Percentiles rank a stretch among this genome's conserved stretches.
Conservation (phyloP, 768 basidiomycete genomes). For the Collybia sp. region DNA sequence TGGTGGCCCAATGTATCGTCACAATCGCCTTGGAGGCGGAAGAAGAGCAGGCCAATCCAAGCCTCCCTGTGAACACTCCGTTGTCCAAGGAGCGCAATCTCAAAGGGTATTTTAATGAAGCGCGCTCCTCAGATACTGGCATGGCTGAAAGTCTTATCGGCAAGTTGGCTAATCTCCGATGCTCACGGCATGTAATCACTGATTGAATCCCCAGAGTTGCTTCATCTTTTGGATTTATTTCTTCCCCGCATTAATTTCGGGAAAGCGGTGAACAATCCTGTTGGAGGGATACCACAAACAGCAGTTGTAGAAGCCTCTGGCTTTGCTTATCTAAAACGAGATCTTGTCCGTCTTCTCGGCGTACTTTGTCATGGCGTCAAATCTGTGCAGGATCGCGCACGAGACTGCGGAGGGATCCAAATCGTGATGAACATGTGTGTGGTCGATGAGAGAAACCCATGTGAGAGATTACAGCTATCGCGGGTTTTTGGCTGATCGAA, state of each 20-base stretch:
- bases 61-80: conserved; percentile 5
- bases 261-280: conserved; percentile 40
- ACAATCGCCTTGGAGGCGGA: conserved; percentile 56
- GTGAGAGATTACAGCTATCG: conserved; percentile 45
- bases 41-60: conserved; percentile 20
- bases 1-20: conserved; percentile 72
- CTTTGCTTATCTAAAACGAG: conserved; percentile 82
- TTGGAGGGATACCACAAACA: conserved; percentile 20
- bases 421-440: conserved; percentile 87
- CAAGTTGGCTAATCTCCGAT: conserved; percentile 20
- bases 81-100: conserved; percentile 22
- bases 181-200: not conserved
- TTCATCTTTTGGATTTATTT: conserved; percentile 74
- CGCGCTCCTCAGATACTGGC: conserved; percentile 35
- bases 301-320: conserved; percentile 39
- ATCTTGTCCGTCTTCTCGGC: conserved; percentile 86
- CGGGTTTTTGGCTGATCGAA: conserved; percentile 5
- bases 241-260: conserved; percentile 84
- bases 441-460: conserved; percentile 88
- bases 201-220: conserved; percentile 45
- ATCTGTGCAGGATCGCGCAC: conserved; percentile 69
- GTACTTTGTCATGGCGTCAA: conserved; percentile 62
- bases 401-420: conserved; percentile 68
- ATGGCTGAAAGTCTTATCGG: conserved; percentile 58
- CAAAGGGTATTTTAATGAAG: conserved; percentile 40